These are phyloP conservation scores for Thelonectria discophora DNA, from an alignment of 2,329 filamentous ascomycete genomes.

Conservation along the genomic window DNA sequence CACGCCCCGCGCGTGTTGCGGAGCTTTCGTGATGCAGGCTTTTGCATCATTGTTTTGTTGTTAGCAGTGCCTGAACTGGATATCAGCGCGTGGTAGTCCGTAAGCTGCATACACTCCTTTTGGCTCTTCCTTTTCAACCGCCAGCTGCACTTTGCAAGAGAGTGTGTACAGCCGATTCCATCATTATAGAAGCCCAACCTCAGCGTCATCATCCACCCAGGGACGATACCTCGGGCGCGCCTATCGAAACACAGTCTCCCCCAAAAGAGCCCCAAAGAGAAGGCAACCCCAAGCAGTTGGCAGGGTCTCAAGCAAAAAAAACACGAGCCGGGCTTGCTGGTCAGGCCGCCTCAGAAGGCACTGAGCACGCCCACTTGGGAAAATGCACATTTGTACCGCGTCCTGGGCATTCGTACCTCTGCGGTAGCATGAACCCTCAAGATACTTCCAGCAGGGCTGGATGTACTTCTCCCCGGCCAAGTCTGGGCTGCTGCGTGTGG, in stretches of 20 bases:
- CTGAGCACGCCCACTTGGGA: slow-evolving; percentile 14
- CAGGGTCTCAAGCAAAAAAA: slow-evolving; percentile 18
- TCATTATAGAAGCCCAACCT: no score
- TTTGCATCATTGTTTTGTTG: background rate
- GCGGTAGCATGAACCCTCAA: background rate
- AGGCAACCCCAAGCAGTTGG: slow-evolving; percentile 5
- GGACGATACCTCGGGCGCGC: no score
- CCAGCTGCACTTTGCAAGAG: no score
- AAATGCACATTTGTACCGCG: no score
- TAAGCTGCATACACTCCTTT: no score
- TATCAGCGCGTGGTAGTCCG: no score
- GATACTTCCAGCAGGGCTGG: slow-evolving; percentile 35
- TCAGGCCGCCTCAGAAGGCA: slow-evolving; percentile 22
- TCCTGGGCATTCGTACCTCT: background rate
- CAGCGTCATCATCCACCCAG: no score
- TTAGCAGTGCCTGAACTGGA: no score
- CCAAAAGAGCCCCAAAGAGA: background rate
- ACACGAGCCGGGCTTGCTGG: slow-evolving; percentile 32
- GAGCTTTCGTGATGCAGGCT: background rate
- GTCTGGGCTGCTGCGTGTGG: slow-evolving; percentile 21
- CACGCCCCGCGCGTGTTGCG: background rate
- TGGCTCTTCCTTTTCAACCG: no score
- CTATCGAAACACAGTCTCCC: no score
- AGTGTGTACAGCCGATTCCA: no score
- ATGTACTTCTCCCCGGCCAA: slow-evolving; percentile 25